Percentiles rank a stretch among this genome's conserved stretches.
phyloP scores from a whole-genome alignment of 768 basidiomycete genomes.

The Gyrodon lividus region DNA sequence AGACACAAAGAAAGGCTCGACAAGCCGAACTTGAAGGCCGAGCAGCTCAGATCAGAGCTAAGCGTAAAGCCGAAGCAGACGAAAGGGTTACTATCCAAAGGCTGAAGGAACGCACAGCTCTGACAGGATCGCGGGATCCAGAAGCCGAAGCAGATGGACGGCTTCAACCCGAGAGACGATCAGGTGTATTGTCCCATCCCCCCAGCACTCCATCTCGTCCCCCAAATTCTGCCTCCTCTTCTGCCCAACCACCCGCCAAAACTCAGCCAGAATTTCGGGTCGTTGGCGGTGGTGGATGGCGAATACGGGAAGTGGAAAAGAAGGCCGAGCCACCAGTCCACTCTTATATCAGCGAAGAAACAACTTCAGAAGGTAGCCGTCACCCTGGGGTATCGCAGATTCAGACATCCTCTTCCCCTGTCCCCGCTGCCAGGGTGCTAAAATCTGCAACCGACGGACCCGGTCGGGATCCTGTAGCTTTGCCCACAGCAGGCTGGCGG shows the following conservation, averaged over 20 bases:
- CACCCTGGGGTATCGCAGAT: background rate
- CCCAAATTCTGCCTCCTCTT: background rate
- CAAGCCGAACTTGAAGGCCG: slow-evolving; percentile 63
- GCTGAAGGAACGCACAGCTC: background rate
- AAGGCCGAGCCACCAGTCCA: background rate
- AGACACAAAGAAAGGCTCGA: slow-evolving; percentile 52
- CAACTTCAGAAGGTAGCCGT: background rate
- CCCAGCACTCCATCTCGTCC: slow-evolving; percentile 20
- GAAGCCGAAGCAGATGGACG: slow-evolving; percentile 23
- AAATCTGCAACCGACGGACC: slow-evolving; percentile 39
- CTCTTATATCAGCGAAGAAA: background rate
- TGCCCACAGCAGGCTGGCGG: slow-evolving; percentile 51
- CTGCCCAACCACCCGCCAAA: background rate
- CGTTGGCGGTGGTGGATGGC: background rate
- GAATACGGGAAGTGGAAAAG: background rate
- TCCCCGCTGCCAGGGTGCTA: slow-evolving; percentile 20
- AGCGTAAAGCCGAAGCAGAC: background rate
- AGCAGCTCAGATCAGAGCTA: slow-evolving; percentile 39
- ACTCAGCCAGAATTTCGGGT: too few relatives aligned
- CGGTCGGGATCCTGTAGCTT: slow-evolving; percentile 32
- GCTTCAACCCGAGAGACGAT: slow-evolving; percentile 6
- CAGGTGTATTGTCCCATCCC: slow-evolving; percentile 15
- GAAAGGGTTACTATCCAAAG: background rate
- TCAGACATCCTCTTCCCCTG: slow-evolving; percentile 43
- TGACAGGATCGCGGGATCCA: slow-evolving; percentile 28